Base-by-base conservation (phyloP, 345 rosid species). In the Aegle marmelos region DNA sequence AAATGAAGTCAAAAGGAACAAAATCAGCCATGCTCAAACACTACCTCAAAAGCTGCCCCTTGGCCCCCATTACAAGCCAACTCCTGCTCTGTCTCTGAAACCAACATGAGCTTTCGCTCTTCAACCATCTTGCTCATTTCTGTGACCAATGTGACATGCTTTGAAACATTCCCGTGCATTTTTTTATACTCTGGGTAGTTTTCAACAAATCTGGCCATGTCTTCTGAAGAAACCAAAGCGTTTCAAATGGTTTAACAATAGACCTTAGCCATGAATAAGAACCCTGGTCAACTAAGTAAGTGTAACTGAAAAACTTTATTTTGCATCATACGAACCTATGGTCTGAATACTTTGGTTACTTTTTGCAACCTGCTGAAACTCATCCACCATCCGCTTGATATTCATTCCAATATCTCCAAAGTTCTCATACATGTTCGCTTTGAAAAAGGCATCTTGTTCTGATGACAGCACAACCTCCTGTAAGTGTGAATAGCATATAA, bases 351-450 rank as follows among this genome's bases (percentile, higher is more conserved):
- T 96, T 86, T 94, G 98, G 88, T 96, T 96, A 78, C 99, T 94
- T 86, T 91, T 90, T 34, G 98, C 97, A 88, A 89, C 88, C 86
- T 94, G 99, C 85, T 94, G 99, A 89, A 96, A 94, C 74, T 94
- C 97, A 80, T 96, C 99, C 68, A 96, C 99, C 99, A 92, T 94
- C 68, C 88, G 83, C 91, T 96, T 94, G 84, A 96, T 94, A 82
- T 90, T 96, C 95, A 92, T 90, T 83, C 98, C 98, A 54, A 96
- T 96, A 83, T 96, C 99, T 79, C 99, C 99, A 85, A 96, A 96
- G 73, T 96, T 96, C 82, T 96, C 98, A 68, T 90, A 89, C 97
- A 90, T 94, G 86, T 96, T 94, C 67, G 89, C 82, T 88, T 90
- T 91, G 86, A 96, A 92, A 82, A 96, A 96, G 30, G 87, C 82